Percentiles rank a stretch among this genome's conserved stretches.
Evolutionary conservation across 106 monocot species (phyloP).

Genomic region (Chionographis japonica): DNA sequence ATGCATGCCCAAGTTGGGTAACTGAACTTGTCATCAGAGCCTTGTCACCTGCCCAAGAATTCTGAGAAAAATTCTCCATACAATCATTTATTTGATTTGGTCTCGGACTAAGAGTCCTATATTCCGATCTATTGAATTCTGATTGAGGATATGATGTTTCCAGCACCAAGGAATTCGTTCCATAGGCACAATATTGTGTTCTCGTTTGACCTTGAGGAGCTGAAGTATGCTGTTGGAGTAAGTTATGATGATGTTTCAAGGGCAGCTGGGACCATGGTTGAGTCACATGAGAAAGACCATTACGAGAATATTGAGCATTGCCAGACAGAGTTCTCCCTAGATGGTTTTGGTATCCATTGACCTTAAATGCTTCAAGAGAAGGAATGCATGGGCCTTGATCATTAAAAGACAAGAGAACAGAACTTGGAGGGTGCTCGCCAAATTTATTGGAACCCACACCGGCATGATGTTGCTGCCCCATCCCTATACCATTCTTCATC

Average conservation of each 20-base stretch:
- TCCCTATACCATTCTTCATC: slow-evolving; percentile 7
- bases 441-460: not conserved
- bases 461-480: not conserved
- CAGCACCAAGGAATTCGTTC: not conserved
- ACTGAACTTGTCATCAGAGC: not conserved
- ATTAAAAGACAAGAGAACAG: slow-evolving; percentile 2
- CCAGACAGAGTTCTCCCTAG: not conserved
- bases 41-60: not conserved
- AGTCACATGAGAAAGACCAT: not conserved
- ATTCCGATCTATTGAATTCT: not conserved
- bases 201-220: not conserved
- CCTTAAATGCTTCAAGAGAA: not conserved
- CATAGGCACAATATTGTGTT: not conserved
- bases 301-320: not conserved
- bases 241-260: no score
- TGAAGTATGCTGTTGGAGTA: not conserved
- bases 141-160: not conserved
- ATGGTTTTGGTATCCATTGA: not conserved
- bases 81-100: not conserved
- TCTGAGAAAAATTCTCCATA: not conserved
- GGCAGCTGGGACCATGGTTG: no score
- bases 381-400: not conserved
- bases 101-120: no score
- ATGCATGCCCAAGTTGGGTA: not conserved
- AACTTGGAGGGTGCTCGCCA: not conserved